Percentiles rank a stretch among this genome's conserved stretches.
Evolutionary conservation across 768 basidiomycete genomes (phyloP).

Genomic region (Candolleomyces aberdarensis): DNA sequence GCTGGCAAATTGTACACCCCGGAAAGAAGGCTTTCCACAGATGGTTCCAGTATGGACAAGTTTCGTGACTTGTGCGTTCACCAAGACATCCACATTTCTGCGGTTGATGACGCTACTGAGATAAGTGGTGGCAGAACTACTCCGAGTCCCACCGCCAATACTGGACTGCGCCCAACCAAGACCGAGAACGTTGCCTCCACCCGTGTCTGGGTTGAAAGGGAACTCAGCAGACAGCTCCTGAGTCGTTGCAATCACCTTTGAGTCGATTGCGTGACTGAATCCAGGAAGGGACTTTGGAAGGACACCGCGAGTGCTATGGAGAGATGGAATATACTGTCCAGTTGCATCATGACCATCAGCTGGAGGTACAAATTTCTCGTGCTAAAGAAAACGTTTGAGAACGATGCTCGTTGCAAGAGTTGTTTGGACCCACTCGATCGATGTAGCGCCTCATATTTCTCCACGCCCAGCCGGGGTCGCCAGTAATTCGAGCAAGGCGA

Average conservation of each 20-base stretch:
- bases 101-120: constrained; percentile 14
- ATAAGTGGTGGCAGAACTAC: constrained; percentile 25
- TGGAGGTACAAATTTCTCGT: constrained; percentile 23
- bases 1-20: constrained; percentile 18
- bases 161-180: constrained; percentile 9
- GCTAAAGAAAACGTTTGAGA: constrained; percentile 10
- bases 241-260: constrained; percentile 17
- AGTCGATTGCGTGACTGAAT: constrained; percentile 10
- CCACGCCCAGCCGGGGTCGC: constrained; percentile 44
- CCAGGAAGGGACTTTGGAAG: constrained; percentile 24
- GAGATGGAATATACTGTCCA: constrained; percentile 27
- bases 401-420: neutral
- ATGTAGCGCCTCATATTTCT: constrained; percentile 21
- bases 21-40: constrained; percentile 17
- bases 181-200: constrained; percentile 3
- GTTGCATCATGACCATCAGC: constrained; percentile 27
- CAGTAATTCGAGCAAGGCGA: constrained; percentile 41
- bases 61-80: constrained; percentile 19
- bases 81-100: constrained; percentile 21
- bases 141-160: constrained; percentile 2
- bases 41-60: constrained; percentile 15
- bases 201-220: constrained; percentile 5
- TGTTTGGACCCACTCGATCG: constrained; percentile 14
- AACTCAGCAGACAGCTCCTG: constrained; percentile 7
- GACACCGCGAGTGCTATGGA: constrained; percentile 26